These are phyloP conservation scores for Lactarius indigo DNA, from an alignment of 768 basidiomycete genomes.

Conservation along the genomic window DNA sequence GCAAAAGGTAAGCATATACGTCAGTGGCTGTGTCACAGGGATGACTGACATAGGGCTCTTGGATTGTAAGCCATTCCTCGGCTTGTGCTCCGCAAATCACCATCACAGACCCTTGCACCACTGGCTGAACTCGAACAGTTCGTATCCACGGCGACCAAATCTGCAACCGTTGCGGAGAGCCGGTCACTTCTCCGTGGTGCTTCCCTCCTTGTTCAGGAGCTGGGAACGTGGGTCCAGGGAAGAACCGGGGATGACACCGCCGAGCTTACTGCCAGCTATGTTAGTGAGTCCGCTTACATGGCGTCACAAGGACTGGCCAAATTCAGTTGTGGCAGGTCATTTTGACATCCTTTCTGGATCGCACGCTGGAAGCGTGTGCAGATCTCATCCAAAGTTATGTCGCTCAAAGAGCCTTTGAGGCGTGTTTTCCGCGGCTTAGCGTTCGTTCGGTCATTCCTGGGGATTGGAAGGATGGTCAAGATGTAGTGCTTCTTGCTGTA, in stretches of 20 bases:
- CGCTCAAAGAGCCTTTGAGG: constrained; percentile 21
- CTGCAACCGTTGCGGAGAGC: constrained; percentile 10
- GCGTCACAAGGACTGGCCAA: background rate
- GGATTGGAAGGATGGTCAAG: constrained; percentile 25
- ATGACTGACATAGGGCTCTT: background rate
- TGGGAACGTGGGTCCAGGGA: constrained; percentile 12
- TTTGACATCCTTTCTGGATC: constrained; percentile 21
- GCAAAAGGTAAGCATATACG: constrained; percentile 21
- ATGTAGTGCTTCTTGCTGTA: constrained; percentile 15
- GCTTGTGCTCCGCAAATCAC: constrained; percentile 18
- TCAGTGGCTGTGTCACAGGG: background rate
- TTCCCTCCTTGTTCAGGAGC: constrained; percentile 11
- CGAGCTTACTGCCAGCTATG: constrained; percentile 17
- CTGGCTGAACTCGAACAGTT: constrained; percentile 19
- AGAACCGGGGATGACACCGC: constrained; percentile 2
- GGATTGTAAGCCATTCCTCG: constrained; percentile 30
- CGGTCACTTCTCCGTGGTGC: constrained; percentile 17
- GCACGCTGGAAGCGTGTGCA: constrained; percentile 20
- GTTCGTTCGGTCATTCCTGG: constrained; percentile 11
- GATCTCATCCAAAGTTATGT: constrained; percentile 20
- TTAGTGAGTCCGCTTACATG: background rate
- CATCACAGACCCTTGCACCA: constrained; percentile 14
- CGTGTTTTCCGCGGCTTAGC: constrained; percentile 19
- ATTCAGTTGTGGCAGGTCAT: constrained; percentile 5
- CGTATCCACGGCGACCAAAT: background rate